These are phyloP conservation scores for Globisporangium abappressorium DNA, from an alignment of 352 stramenopile genomes.

Conservation along the genomic window DNA sequence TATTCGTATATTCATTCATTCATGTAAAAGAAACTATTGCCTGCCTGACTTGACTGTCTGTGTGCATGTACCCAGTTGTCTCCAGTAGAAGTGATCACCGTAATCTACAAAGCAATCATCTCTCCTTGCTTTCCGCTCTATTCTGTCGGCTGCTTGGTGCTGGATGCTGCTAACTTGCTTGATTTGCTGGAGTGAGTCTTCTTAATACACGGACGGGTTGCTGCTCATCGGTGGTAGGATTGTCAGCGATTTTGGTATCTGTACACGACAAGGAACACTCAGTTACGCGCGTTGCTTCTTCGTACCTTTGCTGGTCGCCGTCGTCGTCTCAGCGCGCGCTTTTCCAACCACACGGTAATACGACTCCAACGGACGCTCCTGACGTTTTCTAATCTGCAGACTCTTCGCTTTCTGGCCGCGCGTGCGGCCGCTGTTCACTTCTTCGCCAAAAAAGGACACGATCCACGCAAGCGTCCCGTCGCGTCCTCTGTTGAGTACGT, in stretches of 20 bases:
- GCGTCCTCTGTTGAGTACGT: conserved; percentile 69
- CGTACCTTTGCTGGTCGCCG: conserved; percentile 6
- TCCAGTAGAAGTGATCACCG: background rate
- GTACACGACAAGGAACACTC: background rate
- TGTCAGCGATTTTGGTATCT: background rate
- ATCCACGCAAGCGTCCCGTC: conserved; percentile 78
- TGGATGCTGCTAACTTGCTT: background rate
- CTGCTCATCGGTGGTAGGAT: background rate
- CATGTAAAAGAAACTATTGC: conserved; percentile 5
- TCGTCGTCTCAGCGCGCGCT: conserved; percentile 28
- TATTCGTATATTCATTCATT: conserved; percentile 12
- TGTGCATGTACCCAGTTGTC: background rate
- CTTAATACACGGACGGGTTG: background rate
- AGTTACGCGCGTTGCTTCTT: conserved; percentile 16
- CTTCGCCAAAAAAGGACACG: conserved; percentile 63
- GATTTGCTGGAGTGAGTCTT: background rate
- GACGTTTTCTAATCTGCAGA: conserved; percentile 26
- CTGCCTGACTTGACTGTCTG: background rate
- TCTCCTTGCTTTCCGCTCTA: background rate
- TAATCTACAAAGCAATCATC: conserved; percentile 1
- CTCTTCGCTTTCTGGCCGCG: conserved; percentile 56
- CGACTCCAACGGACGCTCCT: conserved; percentile 66
- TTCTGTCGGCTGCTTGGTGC: background rate
- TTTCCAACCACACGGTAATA: conserved; percentile 78
- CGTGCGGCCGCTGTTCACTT: conserved; percentile 61